Evolutionary conservation across 2,329 filamentous ascomycete species (phyloP).

Genomic region (Scleromitrula shiraiana): DNA sequence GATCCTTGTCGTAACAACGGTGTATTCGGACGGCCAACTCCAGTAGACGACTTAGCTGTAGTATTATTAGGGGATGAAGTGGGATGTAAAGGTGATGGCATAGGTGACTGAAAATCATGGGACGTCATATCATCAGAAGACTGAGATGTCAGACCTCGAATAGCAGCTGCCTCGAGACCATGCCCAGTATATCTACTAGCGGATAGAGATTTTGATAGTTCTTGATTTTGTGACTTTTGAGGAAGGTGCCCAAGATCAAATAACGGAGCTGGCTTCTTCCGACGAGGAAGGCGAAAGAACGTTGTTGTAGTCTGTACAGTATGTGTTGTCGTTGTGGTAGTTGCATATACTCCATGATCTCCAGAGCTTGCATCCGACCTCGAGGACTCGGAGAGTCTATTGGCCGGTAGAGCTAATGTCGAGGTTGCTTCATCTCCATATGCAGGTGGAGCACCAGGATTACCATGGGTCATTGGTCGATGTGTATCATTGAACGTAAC

Average conservation of each 20-base stretch:
- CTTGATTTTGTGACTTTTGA: conserved; percentile 51
- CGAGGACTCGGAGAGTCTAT: conserved; percentile 76
- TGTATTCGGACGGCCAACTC: conserved; percentile 33
- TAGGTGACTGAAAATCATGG: conserved; percentile 19
- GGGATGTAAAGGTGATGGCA: conserved; percentile 21
- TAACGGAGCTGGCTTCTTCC: conserved; percentile 66
- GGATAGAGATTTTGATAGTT: conserved; percentile 28
- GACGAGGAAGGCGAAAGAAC: conserved; percentile 74
- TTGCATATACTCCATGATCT: conserved; percentile 53
- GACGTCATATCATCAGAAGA: conserved; percentile 20
- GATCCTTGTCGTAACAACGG: conserved; percentile 52
- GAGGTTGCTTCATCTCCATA: conserved; percentile 55
- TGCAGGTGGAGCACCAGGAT: conserved; percentile 40
- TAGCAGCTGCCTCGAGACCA: conserved; percentile 23
- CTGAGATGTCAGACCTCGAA: conserved; percentile 35
- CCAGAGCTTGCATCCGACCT: conserved; percentile 78
- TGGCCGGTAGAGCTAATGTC: conserved; percentile 54
- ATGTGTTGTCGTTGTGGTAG: conserved; percentile 54
- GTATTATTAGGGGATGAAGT: conserved; percentile 13
- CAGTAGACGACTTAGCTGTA: conserved; percentile 18
- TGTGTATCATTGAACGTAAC: conserved; percentile 56
- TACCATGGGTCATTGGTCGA: conserved; percentile 36
- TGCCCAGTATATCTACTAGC: conserved; percentile 35
- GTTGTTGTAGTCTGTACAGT: conserved; percentile 56
- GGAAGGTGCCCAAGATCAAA: conserved; percentile 90